Evolutionary conservation across 805 yeast species (phyloP).

Genomic region (Saturnispora galanensis): DNA sequence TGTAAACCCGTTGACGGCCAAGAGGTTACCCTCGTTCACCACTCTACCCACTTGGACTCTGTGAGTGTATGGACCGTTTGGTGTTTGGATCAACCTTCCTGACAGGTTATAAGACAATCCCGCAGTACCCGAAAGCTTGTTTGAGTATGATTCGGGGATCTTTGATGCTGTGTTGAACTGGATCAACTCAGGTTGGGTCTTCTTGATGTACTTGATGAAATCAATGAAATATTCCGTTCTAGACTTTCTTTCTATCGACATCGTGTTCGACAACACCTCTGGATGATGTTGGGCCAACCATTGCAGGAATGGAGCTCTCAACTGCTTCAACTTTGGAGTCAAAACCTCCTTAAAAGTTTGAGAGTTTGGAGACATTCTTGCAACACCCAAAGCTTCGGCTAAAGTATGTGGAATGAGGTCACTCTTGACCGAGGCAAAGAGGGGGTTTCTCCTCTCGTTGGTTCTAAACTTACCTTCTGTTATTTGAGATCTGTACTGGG

Average conservation of each 20-base stretch:
- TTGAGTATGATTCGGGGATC: constrained; percentile 16
- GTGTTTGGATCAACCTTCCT: constrained; percentile 61
- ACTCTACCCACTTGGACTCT: constrained; percentile 62
- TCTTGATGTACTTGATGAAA: constrained; percentile 32
- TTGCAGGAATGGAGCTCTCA: constrained; percentile 43
- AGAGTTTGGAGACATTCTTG: constrained; percentile 17
- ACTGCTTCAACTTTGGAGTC: constrained; percentile 32
- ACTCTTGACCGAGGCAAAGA: constrained; percentile 26
- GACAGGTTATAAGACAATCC: constrained; percentile 62
- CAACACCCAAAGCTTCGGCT: constrained; percentile 19
- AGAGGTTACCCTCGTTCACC: constrained; percentile 32
- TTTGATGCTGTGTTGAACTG: constrained; percentile 5
- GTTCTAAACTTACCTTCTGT: neutral
- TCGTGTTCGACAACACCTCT: constrained; percentile 25
- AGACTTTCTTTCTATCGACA: constrained; percentile 22
- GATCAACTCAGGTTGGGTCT: constrained; percentile 13
- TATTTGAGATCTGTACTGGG: constrained; percentile 11
- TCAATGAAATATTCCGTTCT: constrained; percentile 15
- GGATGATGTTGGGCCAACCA: constrained; percentile 48
- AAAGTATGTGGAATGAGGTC: constrained; percentile 22
- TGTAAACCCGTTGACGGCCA: constrained; percentile 47
- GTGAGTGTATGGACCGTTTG: constrained; percentile 51
- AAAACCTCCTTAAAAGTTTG: constrained; percentile 15
- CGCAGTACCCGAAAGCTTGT: constrained; percentile 48
- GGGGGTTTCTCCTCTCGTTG: constrained; percentile 25